Evolutionary conservation across 192 early-diverging fungal genomes (phyloP).

Genomic region (Backusella sp.): DNA sequence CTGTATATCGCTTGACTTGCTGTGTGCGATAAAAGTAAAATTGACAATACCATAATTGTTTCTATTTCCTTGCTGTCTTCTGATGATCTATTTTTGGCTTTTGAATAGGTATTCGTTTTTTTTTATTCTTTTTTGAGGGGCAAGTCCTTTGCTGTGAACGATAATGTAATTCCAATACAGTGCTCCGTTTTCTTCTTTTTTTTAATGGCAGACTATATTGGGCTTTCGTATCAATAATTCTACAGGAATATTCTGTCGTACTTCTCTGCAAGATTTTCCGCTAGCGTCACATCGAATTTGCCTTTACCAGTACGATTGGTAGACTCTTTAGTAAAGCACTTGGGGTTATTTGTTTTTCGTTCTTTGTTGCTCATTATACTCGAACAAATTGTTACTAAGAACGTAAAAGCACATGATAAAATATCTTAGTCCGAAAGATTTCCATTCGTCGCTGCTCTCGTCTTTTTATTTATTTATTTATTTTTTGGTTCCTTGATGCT

Average conservation of each 20-base stretch:
- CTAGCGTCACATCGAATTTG: not conserved
- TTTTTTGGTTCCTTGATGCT: not conserved
- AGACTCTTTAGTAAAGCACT: not conserved
- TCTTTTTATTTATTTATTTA: too few species aligned
- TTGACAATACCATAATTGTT: not conserved
- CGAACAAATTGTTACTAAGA: not conserved
- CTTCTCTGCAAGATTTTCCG: not conserved
- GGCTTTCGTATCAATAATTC: not conserved
- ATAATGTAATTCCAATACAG: not conserved
- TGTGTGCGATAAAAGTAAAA: not conserved
- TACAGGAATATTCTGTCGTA: not conserved
- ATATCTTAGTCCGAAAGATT: not conserved
- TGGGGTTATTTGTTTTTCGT: not conserved
- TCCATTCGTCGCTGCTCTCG: not conserved
- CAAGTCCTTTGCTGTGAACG: not conserved
- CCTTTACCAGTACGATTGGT: not conserved
- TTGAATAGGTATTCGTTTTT: not conserved
- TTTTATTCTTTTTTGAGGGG: not conserved
- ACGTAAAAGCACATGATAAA: not conserved
- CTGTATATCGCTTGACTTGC: not conserved
- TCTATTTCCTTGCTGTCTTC: not conserved
- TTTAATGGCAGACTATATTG: not conserved
- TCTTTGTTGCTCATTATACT: not conserved
- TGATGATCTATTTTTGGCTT: too few species aligned
- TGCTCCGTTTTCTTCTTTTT: not conserved